A percentile compares a stretch with the other conserved stretches of the same genome.
phyloP scores from a whole-genome alignment of 164 flowering plant species.

The Tetracentron sinense region DNA sequence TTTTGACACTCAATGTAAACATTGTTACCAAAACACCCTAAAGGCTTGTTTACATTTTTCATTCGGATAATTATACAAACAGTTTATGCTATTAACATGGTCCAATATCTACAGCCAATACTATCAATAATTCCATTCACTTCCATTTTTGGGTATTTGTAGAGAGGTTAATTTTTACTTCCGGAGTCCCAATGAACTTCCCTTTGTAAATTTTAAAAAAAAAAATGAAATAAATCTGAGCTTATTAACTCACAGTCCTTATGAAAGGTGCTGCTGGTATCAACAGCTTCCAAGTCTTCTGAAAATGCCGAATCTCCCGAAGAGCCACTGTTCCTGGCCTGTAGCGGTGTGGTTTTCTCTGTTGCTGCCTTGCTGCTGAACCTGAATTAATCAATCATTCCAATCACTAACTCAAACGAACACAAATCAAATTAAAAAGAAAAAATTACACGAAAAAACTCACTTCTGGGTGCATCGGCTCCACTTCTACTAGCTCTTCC shows the following conservation, averaged over 20 bases:
- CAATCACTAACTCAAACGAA: neutral
- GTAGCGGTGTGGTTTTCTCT: slow-evolving; percentile 27
- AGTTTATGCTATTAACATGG: too few species aligned
- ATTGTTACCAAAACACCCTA: too few species aligned
- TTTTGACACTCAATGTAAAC: too few species aligned
- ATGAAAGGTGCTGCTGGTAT: slow-evolving; percentile 52
- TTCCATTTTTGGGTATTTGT: too few species aligned
- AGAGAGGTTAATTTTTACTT: too few species aligned
- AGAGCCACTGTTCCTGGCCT: slow-evolving; percentile 64
- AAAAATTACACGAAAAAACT: neutral
- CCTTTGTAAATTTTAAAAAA: neutral
- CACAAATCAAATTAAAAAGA: neutral
- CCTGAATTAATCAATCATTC: neutral
- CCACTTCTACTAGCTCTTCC: neutral
- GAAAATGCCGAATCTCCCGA: slow-evolving; percentile 49
- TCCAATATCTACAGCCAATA: too few species aligned
- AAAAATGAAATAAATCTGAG: neutral
- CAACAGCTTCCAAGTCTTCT: slow-evolving; percentile 32
- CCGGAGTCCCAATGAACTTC: neutral
- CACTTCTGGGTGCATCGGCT: slow-evolving; percentile 7
- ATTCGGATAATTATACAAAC: too few species aligned
- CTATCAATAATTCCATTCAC: too few species aligned
- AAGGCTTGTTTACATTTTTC: too few species aligned
- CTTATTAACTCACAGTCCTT: slow-evolving; percentile 33
- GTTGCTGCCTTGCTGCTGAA: neutral